Conservation (phyloP, 164 flowering plant genomes). For the Piper betle region DNA sequence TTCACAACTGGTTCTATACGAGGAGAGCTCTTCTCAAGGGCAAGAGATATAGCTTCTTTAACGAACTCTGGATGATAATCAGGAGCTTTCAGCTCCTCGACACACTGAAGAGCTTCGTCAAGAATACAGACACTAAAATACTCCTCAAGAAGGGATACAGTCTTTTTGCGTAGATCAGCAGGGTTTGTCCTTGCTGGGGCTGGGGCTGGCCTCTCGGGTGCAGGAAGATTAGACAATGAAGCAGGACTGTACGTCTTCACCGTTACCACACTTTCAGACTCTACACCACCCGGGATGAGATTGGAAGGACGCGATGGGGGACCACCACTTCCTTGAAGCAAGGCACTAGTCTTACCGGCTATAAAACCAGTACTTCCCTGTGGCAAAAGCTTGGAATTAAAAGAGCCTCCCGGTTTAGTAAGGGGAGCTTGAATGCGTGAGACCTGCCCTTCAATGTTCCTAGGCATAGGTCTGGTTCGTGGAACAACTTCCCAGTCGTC, state of each 20-base stretch:
- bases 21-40: conserved; percentile 64
- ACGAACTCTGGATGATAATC: conserved; percentile 61
- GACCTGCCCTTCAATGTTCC: conserved; percentile 24
- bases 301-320: conserved; percentile 23
- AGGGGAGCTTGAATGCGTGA: conserved; percentile 41
- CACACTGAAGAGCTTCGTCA: conserved; percentile 75
- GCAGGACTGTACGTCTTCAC: conserved; percentile 19
- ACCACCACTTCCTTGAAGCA: conserved; percentile 47
- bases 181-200: conserved; percentile 20
- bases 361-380: conserved; percentile 64
- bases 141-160: conserved; percentile 61
- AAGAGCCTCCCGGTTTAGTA: conserved; percentile 27
- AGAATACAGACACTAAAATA: conserved; percentile 51
- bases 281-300: conserved; percentile 17
- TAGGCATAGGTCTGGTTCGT: conserved; percentile 46
- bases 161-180: conserved; percentile 46
- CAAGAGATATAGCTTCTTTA: conserved; percentile 61
- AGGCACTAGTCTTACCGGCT: conserved; percentile 56
- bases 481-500: conserved; percentile 88
- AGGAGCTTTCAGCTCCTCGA: conserved; percentile 71
- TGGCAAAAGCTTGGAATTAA: conserved; percentile 54
- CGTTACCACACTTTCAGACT: conserved; percentile 18
- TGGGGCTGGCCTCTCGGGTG: conserved; percentile 19
- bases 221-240: conserved; percentile 13
- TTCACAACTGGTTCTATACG: conserved; percentile 45